Conservation (phyloP, 352 stramenopile species). For the Phytophthora kernoviae region DNA sequence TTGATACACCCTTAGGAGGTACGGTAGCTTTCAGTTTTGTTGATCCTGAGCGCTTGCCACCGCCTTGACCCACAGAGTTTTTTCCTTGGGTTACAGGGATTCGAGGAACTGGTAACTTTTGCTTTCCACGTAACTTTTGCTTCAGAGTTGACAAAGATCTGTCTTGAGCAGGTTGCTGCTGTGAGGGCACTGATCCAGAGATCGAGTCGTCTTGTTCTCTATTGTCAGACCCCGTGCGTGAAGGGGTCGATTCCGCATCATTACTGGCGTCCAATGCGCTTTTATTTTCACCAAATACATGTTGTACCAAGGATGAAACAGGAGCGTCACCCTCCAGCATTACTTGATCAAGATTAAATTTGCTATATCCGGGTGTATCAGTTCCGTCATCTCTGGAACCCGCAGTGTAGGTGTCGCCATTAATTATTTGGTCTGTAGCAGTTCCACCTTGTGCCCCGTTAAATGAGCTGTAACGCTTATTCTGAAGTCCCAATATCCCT, state of each 20-base stretch:
- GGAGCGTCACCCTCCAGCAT: constrained; percentile 23
- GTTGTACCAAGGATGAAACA: constrained; percentile 62
- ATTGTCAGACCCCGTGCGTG: neutral
- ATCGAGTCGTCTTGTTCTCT: constrained; percentile 4
- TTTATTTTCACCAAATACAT: constrained; percentile 48
- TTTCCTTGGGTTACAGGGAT: constrained; percentile 8
- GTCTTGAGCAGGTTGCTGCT: constrained; percentile 12
- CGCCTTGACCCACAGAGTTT: neutral
- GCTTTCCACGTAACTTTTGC: constrained; percentile 30
- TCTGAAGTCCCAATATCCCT: neutral
- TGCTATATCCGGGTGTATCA: constrained; percentile 4
- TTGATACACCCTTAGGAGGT: constrained; percentile 3
- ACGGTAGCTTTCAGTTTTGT: constrained; percentile 11
- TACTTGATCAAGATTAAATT: neutral
- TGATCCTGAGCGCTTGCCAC: neutral
- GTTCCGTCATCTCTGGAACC: no score
- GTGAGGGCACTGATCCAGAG: neutral
- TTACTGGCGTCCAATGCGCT: neutral
- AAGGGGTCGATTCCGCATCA: constrained; percentile 7
- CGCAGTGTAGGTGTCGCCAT: no score
- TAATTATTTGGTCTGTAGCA: neutral
- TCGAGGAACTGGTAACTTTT: constrained; percentile 14
- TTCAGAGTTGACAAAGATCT: constrained; percentile 30
- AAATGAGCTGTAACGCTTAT: constrained; percentile 5
- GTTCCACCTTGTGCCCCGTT: neutral